Evolutionary conservation across 2,329 filamentous ascomycete genomes (phyloP), one percentile per base, ranked within the genome.

Genomic region (Trichoderma guizhouense): DNA sequence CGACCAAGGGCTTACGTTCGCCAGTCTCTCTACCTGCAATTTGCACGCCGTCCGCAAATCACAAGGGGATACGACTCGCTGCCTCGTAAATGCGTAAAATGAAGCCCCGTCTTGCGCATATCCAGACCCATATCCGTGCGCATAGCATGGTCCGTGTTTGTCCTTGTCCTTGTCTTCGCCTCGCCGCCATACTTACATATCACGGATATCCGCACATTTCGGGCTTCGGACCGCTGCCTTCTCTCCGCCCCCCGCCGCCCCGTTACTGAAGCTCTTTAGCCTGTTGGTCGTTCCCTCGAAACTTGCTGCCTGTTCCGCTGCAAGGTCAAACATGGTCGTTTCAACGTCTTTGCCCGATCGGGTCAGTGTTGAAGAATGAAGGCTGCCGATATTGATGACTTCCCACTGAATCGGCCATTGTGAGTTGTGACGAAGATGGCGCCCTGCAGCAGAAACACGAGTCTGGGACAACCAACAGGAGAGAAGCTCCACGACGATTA

Each of bases 211-310:
- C 39, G 28, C 39, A 51, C 30, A 51, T 28, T 30, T 30, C 14
- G 57, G 53, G 39, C 26, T 51, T 62, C 57, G 57, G 36, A 47
- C 66, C 66, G 66, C 9, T 34, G 36, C 21, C n/a, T 15, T 28
- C 12, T 39, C 55, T 18, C 62, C 34, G 53, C 34, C 28, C 55
- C 55, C 57, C 57, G 18, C 47, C 47, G 43, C 24, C 51, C 36
- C 36, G 32, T 39, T 57, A 2, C 26, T 34, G 43, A 34, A 34
- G 9, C 15, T 66, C 26, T 64, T 66, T 66, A 69, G 57, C 36
- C 66, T 26, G 28, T 61, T 69, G 53, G 66, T 30, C 9, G 80
- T 28, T 81, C 55, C 55, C 71, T 79, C 30, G 39, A 70, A 62
- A 55, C 67, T 63, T 70, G 57, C 36, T 63, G 67, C 67, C 60